phyloP scores from a whole-genome alignment of 2,329 filamentous ascomycete genomes.

The Colletotrichum tamarilloi region DNA sequence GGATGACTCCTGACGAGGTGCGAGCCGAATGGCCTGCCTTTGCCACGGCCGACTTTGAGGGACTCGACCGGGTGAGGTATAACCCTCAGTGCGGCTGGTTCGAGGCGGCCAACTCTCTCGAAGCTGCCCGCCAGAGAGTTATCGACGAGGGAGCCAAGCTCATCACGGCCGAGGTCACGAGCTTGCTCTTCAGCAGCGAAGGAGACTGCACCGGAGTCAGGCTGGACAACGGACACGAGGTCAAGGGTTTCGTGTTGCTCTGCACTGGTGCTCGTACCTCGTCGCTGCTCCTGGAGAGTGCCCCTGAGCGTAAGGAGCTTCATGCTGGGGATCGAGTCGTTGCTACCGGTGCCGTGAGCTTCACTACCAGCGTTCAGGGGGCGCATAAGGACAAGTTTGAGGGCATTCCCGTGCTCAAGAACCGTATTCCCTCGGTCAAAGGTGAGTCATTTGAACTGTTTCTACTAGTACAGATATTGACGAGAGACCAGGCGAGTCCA shows the following conservation, averaged over 20 bases:
- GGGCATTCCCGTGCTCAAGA: constrained; percentile 65
- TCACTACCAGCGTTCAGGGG: constrained; percentile 50
- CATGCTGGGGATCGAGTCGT: constrained; percentile 64
- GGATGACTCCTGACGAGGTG: constrained; percentile 62
- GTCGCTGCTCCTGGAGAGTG: constrained; percentile 62
- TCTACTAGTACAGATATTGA: constrained; percentile 22
- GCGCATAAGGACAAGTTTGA: constrained; percentile 60
- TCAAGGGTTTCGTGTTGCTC: constrained; percentile 64
- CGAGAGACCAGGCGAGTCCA: constrained; percentile 49
- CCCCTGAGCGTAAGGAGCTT: constrained; percentile 58
- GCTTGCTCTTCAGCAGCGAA: constrained; percentile 57
- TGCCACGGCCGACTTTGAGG: constrained; percentile 66
- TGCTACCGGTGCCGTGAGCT: constrained; percentile 65
- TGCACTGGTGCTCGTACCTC: constrained; percentile 69
- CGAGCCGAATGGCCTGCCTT: constrained; percentile 66
- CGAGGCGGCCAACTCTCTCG: constrained; percentile 66
- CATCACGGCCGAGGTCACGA: constrained; percentile 59
- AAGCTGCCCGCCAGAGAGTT: constrained; percentile 63
- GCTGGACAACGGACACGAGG: constrained; percentile 55
- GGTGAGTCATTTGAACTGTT: constrained; percentile 44
- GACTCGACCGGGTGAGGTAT: constrained; percentile 64
- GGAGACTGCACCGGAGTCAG: constrained; percentile 62
- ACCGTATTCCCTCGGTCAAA: constrained; percentile 53
- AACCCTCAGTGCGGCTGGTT: constrained; percentile 71
- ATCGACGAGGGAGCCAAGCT: constrained; percentile 67